A percentile compares a stretch with the other conserved stretches of the same genome.
Conservation (phyloP, 2,329 filamentous ascomycete species). For the Penicillium digitatum region DNA sequence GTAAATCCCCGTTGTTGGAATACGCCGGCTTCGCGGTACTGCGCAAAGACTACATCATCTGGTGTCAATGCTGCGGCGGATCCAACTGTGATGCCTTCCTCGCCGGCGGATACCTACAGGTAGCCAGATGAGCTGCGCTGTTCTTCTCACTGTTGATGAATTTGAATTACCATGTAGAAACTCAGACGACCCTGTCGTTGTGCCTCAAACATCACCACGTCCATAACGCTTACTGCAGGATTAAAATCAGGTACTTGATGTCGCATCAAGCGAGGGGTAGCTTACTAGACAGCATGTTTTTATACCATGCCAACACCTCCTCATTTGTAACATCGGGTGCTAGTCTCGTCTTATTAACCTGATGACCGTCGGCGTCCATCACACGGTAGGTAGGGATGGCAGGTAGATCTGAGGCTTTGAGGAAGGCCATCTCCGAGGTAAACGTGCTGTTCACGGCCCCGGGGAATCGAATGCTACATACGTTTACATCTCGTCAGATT, state of each 20-base stretch:
- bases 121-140: background rate
- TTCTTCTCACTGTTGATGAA: rapidly evolving
- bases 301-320: slow-evolving; percentile 60
- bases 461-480: slow-evolving; percentile 65
- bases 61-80: slow-evolving; percentile 77
- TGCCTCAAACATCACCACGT: slow-evolving; percentile 96
- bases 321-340: slow-evolving; percentile 60
- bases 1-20: slow-evolving; percentile 86
- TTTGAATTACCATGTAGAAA: slow-evolving; percentile 80
- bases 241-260: slow-evolving; percentile 11
- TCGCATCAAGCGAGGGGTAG: background rate
- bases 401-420: slow-evolving; percentile 65
- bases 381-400: slow-evolving; percentile 89
- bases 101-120: slow-evolving; percentile 67
- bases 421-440: slow-evolving; percentile 73
- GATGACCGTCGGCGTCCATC: slow-evolving; percentile 79
- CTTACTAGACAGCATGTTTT: slow-evolving; percentile 59
- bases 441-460: slow-evolving; percentile 96
- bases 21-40: slow-evolving; percentile 91
- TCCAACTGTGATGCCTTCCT: slow-evolving; percentile 90
- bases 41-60: slow-evolving; percentile 87
- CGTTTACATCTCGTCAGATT: slow-evolving; percentile 7
- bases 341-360: slow-evolving; percentile 68
- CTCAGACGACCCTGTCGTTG: slow-evolving; percentile 89
- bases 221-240: slow-evolving; percentile 70